phyloP scores from a whole-genome alignment of 805 yeast genomes.

The Spathaspora sp. region DNA sequence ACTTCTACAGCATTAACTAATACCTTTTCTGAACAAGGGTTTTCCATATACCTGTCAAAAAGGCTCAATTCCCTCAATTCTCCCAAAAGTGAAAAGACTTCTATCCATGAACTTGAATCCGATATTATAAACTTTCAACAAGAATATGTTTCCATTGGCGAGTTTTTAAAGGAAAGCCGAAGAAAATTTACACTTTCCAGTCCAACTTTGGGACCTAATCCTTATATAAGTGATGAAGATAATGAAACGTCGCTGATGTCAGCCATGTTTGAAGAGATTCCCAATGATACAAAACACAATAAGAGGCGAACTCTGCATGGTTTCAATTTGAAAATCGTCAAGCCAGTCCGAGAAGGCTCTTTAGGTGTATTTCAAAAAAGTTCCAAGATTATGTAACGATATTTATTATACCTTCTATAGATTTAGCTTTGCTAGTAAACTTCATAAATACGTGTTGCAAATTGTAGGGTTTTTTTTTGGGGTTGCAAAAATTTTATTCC shows the following conservation, averaged over 20 bases:
- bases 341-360: constrained; percentile 2
- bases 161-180: constrained; percentile 7
- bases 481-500: background rate
- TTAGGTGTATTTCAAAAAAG: background rate
- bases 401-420: background rate
- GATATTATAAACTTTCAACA: constrained; percentile 5
- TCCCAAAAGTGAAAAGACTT: background rate
- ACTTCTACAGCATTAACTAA: background rate
- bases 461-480: background rate
- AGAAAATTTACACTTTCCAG: background rate
- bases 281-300: background rate
- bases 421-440: background rate
- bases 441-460: background rate
- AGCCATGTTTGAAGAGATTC: background rate
- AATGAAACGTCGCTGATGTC: background rate
- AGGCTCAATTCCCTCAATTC: background rate
- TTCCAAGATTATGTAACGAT: background rate
- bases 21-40: background rate
- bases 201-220: background rate
- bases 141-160: constrained; percentile 8
- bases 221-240: background rate
- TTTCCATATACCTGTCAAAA: constrained; percentile 1
- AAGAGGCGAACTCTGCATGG: background rate
- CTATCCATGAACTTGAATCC: background rate
- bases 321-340: constrained; percentile 6